Conservation (phyloP, 495 filamentous ascomycete species). For the Penicillium parvum region DNA sequence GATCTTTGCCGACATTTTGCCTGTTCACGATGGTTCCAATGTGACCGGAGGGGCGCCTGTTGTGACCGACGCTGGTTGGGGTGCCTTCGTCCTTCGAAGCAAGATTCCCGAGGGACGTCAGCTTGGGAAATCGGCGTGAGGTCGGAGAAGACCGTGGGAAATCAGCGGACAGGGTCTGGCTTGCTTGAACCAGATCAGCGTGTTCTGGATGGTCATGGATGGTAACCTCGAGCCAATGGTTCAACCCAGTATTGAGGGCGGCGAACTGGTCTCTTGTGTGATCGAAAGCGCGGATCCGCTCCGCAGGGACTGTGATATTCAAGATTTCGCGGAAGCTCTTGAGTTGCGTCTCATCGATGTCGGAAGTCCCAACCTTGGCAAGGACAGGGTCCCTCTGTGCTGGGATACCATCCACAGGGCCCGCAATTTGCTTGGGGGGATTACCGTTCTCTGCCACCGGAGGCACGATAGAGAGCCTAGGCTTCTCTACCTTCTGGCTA, state of each 20-base stretch:
- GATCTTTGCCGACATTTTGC: constrained; percentile 66
- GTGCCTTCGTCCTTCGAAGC: constrained; percentile 41
- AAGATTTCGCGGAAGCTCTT: constrained; percentile 69
- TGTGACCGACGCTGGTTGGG: constrained; percentile 30
- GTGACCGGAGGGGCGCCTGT: constrained; percentile 32
- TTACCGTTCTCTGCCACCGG: constrained; percentile 14
- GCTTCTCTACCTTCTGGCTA: constrained; percentile 12
- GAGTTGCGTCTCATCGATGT: constrained; percentile 36
- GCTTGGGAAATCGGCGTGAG: constrained; percentile 46
- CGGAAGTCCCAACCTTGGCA: constrained; percentile 2
- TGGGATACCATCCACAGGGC: constrained; percentile 1
- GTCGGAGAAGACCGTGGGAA: constrained; percentile 32
- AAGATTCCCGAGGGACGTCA: constrained; percentile 32
- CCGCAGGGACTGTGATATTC: constrained; percentile 51
- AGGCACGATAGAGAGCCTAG: constrained; percentile 24
- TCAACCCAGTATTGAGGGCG: constrained; percentile 64
- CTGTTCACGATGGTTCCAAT: constrained; percentile 39
- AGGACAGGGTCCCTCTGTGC: not conserved
- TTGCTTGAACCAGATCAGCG: constrained; percentile 36
- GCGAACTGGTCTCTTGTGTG: constrained; percentile 67
- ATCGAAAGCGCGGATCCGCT: constrained; percentile 67
- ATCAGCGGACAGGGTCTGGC: constrained; percentile 25
- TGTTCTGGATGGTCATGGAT: constrained; percentile 50
- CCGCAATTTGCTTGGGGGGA: constrained; percentile 19
- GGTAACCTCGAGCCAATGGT: constrained; percentile 62